Evolutionary conservation across 202 grass and related monocot genomes (phyloP).

Genomic region (Dendrocalamus latiflorus): DNA sequence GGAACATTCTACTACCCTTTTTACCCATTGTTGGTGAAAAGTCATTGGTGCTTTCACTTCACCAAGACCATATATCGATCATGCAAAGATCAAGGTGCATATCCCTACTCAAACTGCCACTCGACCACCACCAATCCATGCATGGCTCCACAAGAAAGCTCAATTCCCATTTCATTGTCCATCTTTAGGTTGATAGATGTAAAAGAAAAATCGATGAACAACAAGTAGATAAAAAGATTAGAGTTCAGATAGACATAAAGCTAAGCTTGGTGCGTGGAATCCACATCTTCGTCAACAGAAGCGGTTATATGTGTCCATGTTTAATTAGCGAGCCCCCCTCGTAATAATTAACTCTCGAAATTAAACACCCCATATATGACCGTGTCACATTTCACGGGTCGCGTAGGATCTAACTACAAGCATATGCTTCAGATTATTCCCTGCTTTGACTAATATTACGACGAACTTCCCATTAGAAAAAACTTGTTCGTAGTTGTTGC

Average conservation of each 20-base stretch:
- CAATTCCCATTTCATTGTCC: background rate
- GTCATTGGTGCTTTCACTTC: background rate
- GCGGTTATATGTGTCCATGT: too few species aligned
- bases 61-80: background rate
- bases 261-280: slow-evolving; percentile 19
- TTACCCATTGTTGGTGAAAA: background rate
- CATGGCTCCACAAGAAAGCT: background rate
- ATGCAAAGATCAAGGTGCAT: background rate
- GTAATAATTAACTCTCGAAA: background rate
- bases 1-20: background rate
- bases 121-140: slow-evolving; percentile 6
- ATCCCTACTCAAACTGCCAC: background rate
- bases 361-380: background rate
- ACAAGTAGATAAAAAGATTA: background rate
- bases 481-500: background rate
- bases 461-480: background rate
- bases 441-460: background rate
- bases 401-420: background rate
- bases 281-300: background rate
- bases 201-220: background rate
- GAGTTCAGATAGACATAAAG: background rate
- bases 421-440: background rate
- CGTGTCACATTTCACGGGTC: background rate
- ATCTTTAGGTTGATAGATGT: background rate
- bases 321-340: too few species aligned